Evolutionary conservation across 495 filamentous ascomycete species (phyloP).

Genomic region (Neurospora cerealis): DNA sequence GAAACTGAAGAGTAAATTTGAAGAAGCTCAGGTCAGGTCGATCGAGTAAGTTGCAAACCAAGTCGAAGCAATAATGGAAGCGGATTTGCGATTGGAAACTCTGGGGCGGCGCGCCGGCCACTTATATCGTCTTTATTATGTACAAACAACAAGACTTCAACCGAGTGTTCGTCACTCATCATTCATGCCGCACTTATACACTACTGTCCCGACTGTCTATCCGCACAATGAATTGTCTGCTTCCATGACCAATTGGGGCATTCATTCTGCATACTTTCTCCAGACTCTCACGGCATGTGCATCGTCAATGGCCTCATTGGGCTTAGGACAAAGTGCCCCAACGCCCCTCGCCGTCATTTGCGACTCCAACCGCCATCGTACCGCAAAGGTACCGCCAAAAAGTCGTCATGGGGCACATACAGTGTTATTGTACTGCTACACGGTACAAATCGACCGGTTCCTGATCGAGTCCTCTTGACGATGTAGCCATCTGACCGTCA

Average conservation of each 20-base stretch:
- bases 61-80: conserved; percentile 1
- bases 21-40: not conserved
- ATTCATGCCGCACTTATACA: not conserved
- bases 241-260: not conserved
- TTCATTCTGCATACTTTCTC: not conserved
- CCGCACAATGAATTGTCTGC: conserved; percentile 2
- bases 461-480: not conserved
- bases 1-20: not conserved
- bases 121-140: conserved; percentile 15
- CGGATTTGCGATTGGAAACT: conserved; percentile 2
- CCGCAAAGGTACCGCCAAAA: not conserved
- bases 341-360: not conserved
- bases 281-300: conserved; percentile 7
- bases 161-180: conserved; percentile 10
- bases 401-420: not conserved
- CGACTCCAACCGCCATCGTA: not conserved
- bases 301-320: not conserved
- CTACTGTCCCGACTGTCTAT: conserved; percentile 1
- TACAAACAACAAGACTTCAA: not conserved
- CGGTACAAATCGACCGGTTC: not conserved
- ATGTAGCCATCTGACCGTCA: not conserved
- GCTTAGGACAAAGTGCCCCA: not conserved
- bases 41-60: not conserved
- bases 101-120: conserved; percentile 14
- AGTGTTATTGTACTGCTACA: not conserved